Conservation (phyloP, 2,329 filamentous ascomycete species). For the Lasiodiplodia hormozganensis region DNA sequence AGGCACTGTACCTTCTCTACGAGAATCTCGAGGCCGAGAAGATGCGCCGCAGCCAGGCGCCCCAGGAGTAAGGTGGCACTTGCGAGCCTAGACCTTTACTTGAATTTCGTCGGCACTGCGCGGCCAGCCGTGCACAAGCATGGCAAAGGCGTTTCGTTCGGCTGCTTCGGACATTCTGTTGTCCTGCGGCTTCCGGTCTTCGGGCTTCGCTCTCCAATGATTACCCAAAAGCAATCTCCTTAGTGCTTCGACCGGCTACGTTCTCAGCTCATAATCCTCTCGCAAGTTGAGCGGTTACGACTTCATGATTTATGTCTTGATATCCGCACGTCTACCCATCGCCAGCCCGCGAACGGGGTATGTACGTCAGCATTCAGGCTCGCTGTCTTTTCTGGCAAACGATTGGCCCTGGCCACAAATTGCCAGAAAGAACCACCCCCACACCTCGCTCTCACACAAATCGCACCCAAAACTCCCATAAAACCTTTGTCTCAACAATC, state of each 20-base stretch:
- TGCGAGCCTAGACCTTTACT: slow-evolving; percentile 9
- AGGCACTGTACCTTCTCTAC: slow-evolving; percentile 93
- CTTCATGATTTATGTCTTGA: slow-evolving; percentile 52
- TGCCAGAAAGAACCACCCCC: slow-evolving; percentile 22
- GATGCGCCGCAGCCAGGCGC: slow-evolving; percentile 90
- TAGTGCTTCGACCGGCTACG: slow-evolving; percentile 42
- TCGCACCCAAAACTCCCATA: slow-evolving; percentile 26
- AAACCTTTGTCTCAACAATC: slow-evolving; percentile 28
- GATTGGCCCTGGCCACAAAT: slow-evolving; percentile 13
- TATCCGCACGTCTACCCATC: slow-evolving; percentile 40
- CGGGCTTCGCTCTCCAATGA: slow-evolving; percentile 22
- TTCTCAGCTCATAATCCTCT: slow-evolving; percentile 42
- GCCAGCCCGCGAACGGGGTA: slow-evolving; percentile 35
- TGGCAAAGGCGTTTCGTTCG: slow-evolving; percentile 27
- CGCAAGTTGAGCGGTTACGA: slow-evolving; percentile 51
- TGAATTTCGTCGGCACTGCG: slow-evolving; percentile 5
- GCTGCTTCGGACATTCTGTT: slow-evolving; percentile 28
- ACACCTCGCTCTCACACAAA: slow-evolving; percentile 27
- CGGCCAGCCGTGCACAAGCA: slow-evolving; percentile 15
- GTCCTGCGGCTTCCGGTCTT: slow-evolving; percentile 28
- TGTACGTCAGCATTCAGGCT: slow-evolving; percentile 35
- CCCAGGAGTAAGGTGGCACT: slow-evolving; percentile 56
- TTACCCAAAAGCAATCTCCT: slow-evolving; percentile 43
- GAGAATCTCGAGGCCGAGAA: slow-evolving; percentile 99
- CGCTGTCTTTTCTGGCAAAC: slow-evolving; percentile 35